Evolutionary conservation across 495 filamentous ascomycete genomes (phyloP).

Genomic region (Acidomyces sp.): DNA sequence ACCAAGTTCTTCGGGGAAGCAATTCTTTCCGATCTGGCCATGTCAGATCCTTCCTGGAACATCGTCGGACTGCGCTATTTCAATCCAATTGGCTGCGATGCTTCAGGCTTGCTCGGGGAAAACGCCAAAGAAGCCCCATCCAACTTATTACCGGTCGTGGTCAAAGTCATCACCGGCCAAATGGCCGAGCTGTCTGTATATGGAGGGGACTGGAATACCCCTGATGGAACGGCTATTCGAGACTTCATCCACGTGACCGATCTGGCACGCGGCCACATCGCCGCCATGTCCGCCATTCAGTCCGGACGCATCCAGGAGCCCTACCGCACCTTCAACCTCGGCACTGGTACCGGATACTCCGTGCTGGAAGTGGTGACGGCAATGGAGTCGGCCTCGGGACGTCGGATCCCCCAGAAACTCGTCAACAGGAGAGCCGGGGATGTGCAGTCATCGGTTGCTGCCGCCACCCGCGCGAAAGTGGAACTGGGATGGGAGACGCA

Average conservation of each 20-base stretch:
- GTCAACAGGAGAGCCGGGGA: conserved; percentile 23
- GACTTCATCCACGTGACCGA: conserved; percentile 53
- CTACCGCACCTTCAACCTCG: conserved; percentile 29
- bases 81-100: conserved; percentile 54
- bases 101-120: conserved; percentile 51
- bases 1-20: conserved; percentile 55
- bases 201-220: conserved; percentile 49
- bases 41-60: conserved; percentile 45
- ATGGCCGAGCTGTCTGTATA: conserved; percentile 44
- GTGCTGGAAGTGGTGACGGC: conserved; percentile 26
- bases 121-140: conserved; percentile 48
- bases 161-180: conserved; percentile 45
- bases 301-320: conserved; percentile 14
- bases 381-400: conserved; percentile 20
- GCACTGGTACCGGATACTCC: conserved; percentile 26
- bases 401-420: conserved; percentile 19
- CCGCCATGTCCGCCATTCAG: conserved; percentile 32
- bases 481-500: conserved; percentile 24
- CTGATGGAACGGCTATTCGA: conserved; percentile 34
- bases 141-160: conserved; percentile 50
- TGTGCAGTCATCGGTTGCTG: conserved; percentile 28
- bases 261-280: conserved; percentile 52
- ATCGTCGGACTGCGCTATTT: conserved; percentile 54
- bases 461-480: conserved; percentile 20
- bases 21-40: conserved; percentile 49